Percentiles rank a stretch among this genome's conserved stretches.
Evolutionary conservation across 1,284 basidiomycete species (phyloP).

Genomic region (Pyrrhoderma lamaoense): DNA sequence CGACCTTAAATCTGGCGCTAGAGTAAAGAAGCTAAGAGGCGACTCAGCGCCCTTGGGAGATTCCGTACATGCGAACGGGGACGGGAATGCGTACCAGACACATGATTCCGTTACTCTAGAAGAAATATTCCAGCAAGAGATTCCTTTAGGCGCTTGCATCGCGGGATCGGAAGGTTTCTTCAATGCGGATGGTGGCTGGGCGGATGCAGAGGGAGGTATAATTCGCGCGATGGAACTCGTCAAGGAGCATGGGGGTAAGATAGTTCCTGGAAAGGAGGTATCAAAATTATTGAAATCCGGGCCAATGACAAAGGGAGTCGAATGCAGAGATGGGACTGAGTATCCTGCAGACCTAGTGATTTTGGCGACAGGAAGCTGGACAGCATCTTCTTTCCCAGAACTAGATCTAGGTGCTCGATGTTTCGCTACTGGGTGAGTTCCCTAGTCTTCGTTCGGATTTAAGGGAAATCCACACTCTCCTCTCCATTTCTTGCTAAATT

Average conservation of each 20-base stretch:
- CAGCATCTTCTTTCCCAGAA: conserved; percentile 66
- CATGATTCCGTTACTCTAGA: conserved; percentile 2
- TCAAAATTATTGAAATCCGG: conserved; percentile 35
- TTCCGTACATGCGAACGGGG: neutral
- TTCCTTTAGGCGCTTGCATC: conserved; percentile 22
- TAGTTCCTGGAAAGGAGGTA: conserved; percentile 54
- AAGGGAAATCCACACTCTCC: too few species aligned
- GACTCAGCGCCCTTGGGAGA: neutral
- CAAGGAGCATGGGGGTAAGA: conserved; percentile 47
- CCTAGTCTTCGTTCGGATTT: too few species aligned
- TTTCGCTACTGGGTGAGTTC: conserved; percentile 65
- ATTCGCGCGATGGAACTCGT: conserved; percentile 53
- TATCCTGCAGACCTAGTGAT: conserved; percentile 54
- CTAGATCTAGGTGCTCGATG: conserved; percentile 43
- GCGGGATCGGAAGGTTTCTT: conserved; percentile 44
- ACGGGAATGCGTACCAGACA: neutral
- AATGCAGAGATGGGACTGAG: conserved; percentile 51
- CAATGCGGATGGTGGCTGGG: conserved; percentile 84
- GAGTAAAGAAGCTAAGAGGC: conserved; percentile 34
- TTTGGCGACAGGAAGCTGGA: conserved; percentile 78
- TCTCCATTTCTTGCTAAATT: too few species aligned
- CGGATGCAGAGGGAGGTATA: conserved; percentile 66
- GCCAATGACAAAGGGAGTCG: conserved; percentile 49
- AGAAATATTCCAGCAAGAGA: conserved; percentile 35
- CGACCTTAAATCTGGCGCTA: conserved; percentile 48